phyloP scores from a whole-genome alignment of 2,329 filamentous ascomycete species.

The Fusarium armeniacum region DNA sequence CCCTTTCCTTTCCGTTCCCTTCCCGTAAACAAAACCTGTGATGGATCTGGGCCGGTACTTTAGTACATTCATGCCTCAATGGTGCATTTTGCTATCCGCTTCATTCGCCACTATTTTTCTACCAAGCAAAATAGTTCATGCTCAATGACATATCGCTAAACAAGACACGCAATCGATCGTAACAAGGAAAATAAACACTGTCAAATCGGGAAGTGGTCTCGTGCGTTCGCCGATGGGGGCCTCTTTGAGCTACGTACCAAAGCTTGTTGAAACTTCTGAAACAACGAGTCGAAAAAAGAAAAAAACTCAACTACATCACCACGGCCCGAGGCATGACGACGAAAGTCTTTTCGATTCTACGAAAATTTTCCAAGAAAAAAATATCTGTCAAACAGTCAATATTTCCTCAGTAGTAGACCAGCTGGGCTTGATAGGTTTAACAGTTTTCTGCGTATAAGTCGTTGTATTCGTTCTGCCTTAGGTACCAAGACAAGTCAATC shows the following conservation, averaged over 20 bases:
- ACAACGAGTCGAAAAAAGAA: conserved; percentile 14
- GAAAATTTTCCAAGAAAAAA: not conserved
- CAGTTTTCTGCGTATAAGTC: not conserved
- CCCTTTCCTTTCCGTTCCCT: not conserved
- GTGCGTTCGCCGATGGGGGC: conserved; percentile 3
- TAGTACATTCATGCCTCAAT: conserved; percentile 19
- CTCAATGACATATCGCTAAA: conserved; percentile 28
- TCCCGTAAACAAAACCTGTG: conserved; percentile 1
- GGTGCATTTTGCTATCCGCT: conserved; percentile 7
- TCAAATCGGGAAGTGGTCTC: conserved; percentile 40
- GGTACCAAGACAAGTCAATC: not conserved
- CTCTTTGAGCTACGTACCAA: conserved; percentile 19
- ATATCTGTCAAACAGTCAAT: not conserved
- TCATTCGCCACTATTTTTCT: conserved; percentile 32
- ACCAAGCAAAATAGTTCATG: conserved; percentile 29
- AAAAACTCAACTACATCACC: not conserved
- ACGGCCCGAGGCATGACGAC: not conserved
- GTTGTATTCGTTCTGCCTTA: not conserved
- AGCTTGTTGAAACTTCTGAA: conserved; percentile 38
- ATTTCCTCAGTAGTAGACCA: not conserved
- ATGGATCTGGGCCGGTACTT: conserved; percentile 9
- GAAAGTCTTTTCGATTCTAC: not conserved
- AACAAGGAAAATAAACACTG: conserved; percentile 8
- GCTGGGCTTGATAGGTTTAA: not conserved
- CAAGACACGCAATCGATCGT: conserved; percentile 41